A percentile compares a stretch with the other conserved stretches of the same genome.
These are phyloP conservation scores for Boletus patriciae DNA, from an alignment of 768 basidiomycete genomes.

Conservation along the genomic window DNA sequence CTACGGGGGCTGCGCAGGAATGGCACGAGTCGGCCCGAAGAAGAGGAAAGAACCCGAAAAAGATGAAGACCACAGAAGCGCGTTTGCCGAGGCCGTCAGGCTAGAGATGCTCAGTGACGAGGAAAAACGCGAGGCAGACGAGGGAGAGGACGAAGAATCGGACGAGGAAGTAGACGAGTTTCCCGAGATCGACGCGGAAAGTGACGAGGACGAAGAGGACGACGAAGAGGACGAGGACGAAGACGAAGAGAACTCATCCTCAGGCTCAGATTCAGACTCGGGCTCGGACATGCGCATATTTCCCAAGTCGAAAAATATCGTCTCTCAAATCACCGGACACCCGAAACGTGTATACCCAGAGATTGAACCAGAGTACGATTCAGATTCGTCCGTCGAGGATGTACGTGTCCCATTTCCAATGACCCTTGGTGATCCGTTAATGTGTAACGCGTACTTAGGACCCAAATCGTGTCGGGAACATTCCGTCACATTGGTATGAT, in stretches of 20 bases:
- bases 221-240: conserved; percentile 37
- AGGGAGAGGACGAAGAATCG: conserved; percentile 38
- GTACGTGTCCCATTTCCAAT: conserved; percentile 44
- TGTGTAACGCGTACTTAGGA: conserved; percentile 47
- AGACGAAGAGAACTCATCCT: conserved; percentile 39
- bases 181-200: conserved; percentile 58
- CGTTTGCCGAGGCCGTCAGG: conserved; percentile 42
- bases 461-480: conserved; percentile 91
- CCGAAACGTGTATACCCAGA: conserved; percentile 82
- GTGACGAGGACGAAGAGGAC: conserved; percentile 36
- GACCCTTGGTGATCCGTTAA: neutral
- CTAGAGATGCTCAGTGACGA: conserved; percentile 79
- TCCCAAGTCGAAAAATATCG: conserved; percentile 65
- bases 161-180: conserved; percentile 71
- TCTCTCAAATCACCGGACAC: conserved; percentile 82
- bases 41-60: conserved; percentile 60
- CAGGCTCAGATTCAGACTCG: conserved; percentile 32
- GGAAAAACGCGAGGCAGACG: conserved; percentile 44
- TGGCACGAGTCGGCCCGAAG: conserved; percentile 37
- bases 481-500: conserved; percentile 99
- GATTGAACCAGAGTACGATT: conserved; percentile 89
- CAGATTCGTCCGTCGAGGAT: conserved; percentile 90
- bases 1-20: conserved; percentile 37
- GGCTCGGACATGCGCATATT: conserved; percentile 53
- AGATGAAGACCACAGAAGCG: conserved; percentile 34